Percentiles rank a stretch among this genome's conserved stretches.
Evolutionary conservation across 2,329 filamentous ascomycete genomes (phyloP).

Genomic region (Emergomyces africanus): DNA sequence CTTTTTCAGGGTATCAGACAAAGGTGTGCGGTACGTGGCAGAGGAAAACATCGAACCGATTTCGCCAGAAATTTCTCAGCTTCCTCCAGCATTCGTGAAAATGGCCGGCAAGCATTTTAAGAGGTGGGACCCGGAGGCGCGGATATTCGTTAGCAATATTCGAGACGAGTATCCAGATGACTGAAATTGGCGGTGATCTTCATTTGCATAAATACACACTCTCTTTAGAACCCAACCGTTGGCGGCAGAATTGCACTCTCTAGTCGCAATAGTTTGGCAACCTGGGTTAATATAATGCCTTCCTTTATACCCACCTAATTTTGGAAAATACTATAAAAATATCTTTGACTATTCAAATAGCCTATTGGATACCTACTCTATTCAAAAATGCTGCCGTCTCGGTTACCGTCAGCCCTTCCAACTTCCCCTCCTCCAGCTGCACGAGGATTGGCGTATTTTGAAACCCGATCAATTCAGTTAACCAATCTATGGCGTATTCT

Average conservation of each 20-base stretch:
- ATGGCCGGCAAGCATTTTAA: conserved; percentile 80
- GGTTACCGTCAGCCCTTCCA: conserved; percentile 25
- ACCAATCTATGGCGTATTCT: conserved; percentile 26
- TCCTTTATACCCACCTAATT: not conserved
- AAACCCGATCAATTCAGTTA: conserved; percentile 31
- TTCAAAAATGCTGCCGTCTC: conserved; percentile 27
- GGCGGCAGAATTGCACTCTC: not conserved
- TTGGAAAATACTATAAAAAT: not conserved
- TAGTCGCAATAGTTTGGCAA: not conserved
- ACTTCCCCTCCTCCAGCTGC: conserved; percentile 39
- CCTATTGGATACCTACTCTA: conserved; percentile 12
- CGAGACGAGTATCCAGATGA: conserved; percentile 77
- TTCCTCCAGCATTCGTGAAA: conserved; percentile 41
- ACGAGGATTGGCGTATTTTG: conserved; percentile 37
- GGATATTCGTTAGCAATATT: conserved; percentile 72
- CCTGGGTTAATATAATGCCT: not conserved
- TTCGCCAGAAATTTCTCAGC: conserved; percentile 37
- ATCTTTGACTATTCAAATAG: not conserved
- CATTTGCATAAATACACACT: not conserved
- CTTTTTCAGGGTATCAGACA: conserved; percentile 47
- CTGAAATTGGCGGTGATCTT: conserved; percentile 26
- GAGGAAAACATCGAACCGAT: conserved; percentile 69
- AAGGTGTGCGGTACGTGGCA: conserved; percentile 59
- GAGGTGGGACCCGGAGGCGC: conserved; percentile 56
- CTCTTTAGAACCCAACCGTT: not conserved